phyloP scores from a whole-genome alignment of 306 rosid species.

The Leucaena leucocephala region DNA sequence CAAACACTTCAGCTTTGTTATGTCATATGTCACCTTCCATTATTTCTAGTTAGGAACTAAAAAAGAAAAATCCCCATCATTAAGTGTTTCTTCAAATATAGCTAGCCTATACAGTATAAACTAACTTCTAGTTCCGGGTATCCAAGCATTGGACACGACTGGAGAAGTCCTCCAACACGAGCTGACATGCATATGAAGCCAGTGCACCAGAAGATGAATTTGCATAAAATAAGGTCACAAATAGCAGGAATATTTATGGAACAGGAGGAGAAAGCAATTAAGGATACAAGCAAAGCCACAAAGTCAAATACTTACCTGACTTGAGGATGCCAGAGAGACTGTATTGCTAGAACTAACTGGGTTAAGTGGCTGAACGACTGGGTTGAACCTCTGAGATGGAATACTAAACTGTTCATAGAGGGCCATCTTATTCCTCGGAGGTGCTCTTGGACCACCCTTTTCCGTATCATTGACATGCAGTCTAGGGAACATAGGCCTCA shows the following conservation, averaged over 20 bases:
- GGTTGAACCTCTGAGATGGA: conserved; percentile 75
- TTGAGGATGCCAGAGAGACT: conserved; percentile 55
- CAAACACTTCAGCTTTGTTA: background rate
- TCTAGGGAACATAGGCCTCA: conserved; percentile 94
- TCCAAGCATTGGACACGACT: background rate
- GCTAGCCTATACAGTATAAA: background rate
- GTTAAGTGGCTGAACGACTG: conserved; percentile 42
- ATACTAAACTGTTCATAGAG: conserved; percentile 90
- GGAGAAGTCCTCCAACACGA: background rate
- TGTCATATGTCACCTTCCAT: background rate
- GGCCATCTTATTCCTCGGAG: conserved; percentile 99
- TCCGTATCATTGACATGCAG: conserved; percentile 87
- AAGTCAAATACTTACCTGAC: conserved; percentile 57
- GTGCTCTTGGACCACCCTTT: conserved; percentile 99
- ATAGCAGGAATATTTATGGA: background rate
- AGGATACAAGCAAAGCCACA: conserved; percentile 13
- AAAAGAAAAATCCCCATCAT: background rate
- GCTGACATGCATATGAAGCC: background rate
- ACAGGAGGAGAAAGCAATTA: background rate
- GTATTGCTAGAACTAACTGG: conserved; percentile 45
- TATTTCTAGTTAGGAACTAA: background rate
- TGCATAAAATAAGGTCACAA: background rate
- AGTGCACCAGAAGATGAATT: background rate
- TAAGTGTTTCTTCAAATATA: background rate
- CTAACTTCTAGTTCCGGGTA: background rate